These are phyloP conservation scores for Talaromyces sp. DNA, from an alignment of 2,329 filamentous ascomycete species.

Conservation along the genomic window DNA sequence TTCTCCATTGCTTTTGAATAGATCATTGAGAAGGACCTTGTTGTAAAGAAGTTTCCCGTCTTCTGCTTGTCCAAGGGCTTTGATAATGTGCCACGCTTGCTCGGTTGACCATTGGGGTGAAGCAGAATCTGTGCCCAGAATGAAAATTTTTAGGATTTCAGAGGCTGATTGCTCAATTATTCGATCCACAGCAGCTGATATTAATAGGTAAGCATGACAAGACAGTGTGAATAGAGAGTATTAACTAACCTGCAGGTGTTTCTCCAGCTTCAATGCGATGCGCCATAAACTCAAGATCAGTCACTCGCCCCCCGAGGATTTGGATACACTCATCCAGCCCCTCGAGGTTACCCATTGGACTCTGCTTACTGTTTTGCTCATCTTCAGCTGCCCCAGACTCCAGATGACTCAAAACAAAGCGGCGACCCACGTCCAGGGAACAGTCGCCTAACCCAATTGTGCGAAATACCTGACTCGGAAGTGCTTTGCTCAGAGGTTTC, in stretches of 20 bases:
- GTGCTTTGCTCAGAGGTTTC: slow-evolving; percentile 80
- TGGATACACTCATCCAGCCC: slow-evolving; percentile 82
- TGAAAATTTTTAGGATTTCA: slow-evolving; percentile 91
- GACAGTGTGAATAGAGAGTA: too few relatives aligned
- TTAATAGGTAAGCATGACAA: slow-evolving; percentile 20
- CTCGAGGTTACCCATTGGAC: slow-evolving; percentile 57
- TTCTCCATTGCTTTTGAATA: slow-evolving; percentile 75
- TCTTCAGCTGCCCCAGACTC: slow-evolving; percentile 49
- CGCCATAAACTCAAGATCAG: slow-evolving; percentile 92
- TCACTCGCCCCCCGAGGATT: slow-evolving; percentile 85
- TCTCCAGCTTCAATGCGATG: slow-evolving; percentile 86
- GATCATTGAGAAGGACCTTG: slow-evolving; percentile 74
- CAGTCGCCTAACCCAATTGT: slow-evolving; percentile 85
- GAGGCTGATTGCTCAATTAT: slow-evolving; percentile 88
- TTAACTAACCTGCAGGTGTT: slow-evolving; percentile 63
- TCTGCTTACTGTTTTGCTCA: slow-evolving; percentile 31
- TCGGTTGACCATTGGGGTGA: slow-evolving; percentile 73
- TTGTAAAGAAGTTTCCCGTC: slow-evolving; percentile 72
- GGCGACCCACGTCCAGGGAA: slow-evolving; percentile 81
- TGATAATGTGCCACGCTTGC: slow-evolving; percentile 90
- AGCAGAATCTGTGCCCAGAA: slow-evolving; percentile 63
- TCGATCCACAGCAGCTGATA: slow-evolving; percentile 72
- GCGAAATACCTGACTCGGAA: slow-evolving; percentile 89
- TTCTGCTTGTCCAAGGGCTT: slow-evolving; percentile 69
- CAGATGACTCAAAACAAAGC: slow-evolving; percentile 84